These are phyloP conservation scores for Globisporangium paroecandrum DNA, from an alignment of 352 stramenopile species.

Conservation along the genomic window DNA sequence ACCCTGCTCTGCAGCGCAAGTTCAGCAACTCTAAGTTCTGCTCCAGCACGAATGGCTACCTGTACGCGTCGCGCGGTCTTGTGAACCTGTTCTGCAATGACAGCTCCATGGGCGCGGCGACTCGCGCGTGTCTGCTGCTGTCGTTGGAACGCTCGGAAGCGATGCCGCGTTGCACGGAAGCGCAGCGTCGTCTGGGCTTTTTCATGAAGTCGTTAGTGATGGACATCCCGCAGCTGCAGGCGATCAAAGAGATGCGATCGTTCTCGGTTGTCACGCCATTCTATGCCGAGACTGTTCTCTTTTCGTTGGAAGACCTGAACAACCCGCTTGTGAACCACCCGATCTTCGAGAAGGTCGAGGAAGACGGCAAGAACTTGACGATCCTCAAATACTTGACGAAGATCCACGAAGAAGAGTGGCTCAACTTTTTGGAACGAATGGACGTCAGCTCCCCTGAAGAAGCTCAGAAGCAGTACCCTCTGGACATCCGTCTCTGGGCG, in stretches of 20 bases:
- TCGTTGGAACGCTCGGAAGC: conserved; percentile 64
- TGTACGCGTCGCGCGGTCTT: conserved; percentile 60
- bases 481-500: conserved; percentile 78
- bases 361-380: conserved; percentile 82
- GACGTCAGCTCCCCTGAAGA: conserved; percentile 72
- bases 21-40: conserved; percentile 80
- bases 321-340: conserved; percentile 81
- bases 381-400: conserved; percentile 86
- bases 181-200: conserved; percentile 74
- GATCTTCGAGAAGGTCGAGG: conserved; percentile 81
- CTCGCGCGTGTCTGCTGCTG: conserved; percentile 58
- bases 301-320: conserved; percentile 77
- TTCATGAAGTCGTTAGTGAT: conserved; percentile 87
- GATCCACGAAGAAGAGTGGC: conserved; percentile 82
- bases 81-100: conserved; percentile 74
- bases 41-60: conserved; percentile 58
- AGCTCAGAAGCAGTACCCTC: conserved; percentile 61
- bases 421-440: conserved; percentile 82
- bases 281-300: conserved; percentile 79
- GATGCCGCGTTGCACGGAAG: conserved; percentile 61
- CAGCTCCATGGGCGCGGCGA: conserved; percentile 69
- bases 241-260: conserved; percentile 83
- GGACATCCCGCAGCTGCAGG: conserved; percentile 75
- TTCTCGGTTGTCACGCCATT: conserved; percentile 85
- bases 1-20: conserved; percentile 59